Evolutionary conservation across 768 basidiomycete genomes (phyloP), one percentile per base, ranked within the genome.

Genomic region (Psilocybe cubensis): DNA sequence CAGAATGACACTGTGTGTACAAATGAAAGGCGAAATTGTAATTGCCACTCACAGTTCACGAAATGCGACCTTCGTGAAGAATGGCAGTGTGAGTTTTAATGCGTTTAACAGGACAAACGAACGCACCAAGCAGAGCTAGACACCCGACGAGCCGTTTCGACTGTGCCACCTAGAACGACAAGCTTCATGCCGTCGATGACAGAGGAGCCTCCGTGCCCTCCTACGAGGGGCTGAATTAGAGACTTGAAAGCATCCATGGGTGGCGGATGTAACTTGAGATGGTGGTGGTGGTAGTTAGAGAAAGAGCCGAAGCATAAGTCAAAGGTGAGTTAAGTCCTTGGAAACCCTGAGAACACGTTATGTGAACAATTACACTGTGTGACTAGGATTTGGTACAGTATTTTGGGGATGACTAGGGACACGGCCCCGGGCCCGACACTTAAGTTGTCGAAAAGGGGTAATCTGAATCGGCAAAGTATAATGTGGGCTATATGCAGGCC

Each of bases 121-220:
- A 73, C 83, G 58, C 67, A 89, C 91, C 92, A 93, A 42, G 89
- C 91, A 56, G 89, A 87, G 72, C 89, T 91, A 20, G 89, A 90
- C 28, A 92, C 85, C 60, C 91, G 78, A 66, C 91, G 80, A 0
- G 91, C 91, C 0, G 91, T 94, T 75, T 93, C 91, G 56, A 94
- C 92, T 1, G 92, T 92, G 55, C 91, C 91, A 57, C 91, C 91
- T 49, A 94, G 80, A 43, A 93, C 89, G 74, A 94, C 92, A 68
- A 93, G 89, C 76, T 94, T 94, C 79, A 92, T 87, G 62, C 91
- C 92, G 68, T 94, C 91, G 72, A 94, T 83, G 78, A 92, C 84
- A 47, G 89, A 91, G 24, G 87, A 89, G 63, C 86, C 83, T 49
- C 83, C 87, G 68, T 80, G 83, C 72, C 85, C 85, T 74, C 86